phyloP scores from a whole-genome alignment of 176 grass and related monocot genomes.

The Cocos nucifera region DNA sequence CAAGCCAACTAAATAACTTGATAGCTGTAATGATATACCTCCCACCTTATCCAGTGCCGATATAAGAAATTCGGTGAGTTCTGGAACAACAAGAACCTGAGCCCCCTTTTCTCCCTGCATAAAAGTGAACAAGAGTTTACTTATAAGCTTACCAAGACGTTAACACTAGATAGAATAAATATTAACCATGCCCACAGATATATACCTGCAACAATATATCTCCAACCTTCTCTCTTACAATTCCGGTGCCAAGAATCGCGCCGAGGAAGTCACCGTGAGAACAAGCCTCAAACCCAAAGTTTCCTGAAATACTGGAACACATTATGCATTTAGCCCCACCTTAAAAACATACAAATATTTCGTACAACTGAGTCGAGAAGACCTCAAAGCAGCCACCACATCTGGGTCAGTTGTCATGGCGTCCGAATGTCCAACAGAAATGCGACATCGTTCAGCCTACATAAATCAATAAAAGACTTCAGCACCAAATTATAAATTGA shows the following conservation, averaged over 20 bases:
- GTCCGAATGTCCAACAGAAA: constrained; percentile 71
- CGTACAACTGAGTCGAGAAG: constrained; percentile 22
- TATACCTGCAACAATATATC: constrained; percentile 93
- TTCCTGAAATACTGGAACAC: constrained; percentile 72
- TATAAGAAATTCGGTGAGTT: constrained; percentile 73
- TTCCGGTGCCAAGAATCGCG: constrained; percentile 78
- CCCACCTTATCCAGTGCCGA: constrained; percentile 66
- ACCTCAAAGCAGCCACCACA: constrained; percentile 93
- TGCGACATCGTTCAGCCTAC: constrained; percentile 74
- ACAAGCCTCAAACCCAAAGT: constrained; percentile 77
- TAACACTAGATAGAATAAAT: not conserved
- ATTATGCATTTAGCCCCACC: constrained; percentile 22
- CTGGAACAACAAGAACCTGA: constrained; percentile 82
- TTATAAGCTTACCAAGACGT: not conserved
- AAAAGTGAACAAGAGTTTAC: constrained; percentile 12
- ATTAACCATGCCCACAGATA: constrained; percentile 7
- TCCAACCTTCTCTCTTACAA: constrained; percentile 85
- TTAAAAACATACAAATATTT: constrained; percentile 12
- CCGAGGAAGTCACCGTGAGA: constrained; percentile 94
- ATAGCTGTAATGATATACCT: too few relatives aligned
- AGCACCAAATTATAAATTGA: constrained; percentile 6
- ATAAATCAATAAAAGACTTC: constrained; percentile 19
- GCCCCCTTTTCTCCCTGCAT: constrained; percentile 70
- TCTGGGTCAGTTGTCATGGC: constrained; percentile 63
- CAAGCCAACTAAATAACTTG: too few relatives aligned